Conservation (phyloP, 495 filamentous ascomycete species). For the Xylaria cubensis region DNA sequence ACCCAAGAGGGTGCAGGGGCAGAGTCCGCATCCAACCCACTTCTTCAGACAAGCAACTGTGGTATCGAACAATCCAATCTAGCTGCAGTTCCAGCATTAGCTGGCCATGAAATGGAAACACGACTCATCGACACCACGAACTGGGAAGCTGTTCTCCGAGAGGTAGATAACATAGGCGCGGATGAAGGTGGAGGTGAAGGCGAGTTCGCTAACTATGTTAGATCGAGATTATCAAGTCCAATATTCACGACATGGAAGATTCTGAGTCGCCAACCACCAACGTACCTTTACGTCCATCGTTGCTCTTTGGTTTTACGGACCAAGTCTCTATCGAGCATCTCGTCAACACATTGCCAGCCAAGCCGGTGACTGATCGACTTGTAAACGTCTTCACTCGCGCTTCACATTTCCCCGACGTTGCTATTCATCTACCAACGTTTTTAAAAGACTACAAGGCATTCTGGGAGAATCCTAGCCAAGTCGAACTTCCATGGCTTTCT, state of each 20-base stretch:
- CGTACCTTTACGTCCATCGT: neutral
- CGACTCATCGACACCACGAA: neutral
- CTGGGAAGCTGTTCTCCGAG: slow-evolving; percentile 5
- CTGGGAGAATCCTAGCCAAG: neutral
- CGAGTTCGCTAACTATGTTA: neutral
- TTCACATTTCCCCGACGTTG: neutral
- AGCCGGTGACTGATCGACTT: neutral
- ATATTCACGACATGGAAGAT: neutral
- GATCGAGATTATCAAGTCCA: slow-evolving; percentile 4
- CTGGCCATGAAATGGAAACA: neutral
- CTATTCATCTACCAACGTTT: neutral
- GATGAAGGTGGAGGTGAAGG: neutral
- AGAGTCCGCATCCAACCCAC: neutral
- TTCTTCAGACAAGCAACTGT: neutral
- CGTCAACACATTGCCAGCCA: neutral
- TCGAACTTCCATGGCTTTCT: neutral
- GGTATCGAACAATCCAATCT: neutral
- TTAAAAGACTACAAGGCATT: neutral
- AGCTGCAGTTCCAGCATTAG: neutral
- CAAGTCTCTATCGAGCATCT: neutral
- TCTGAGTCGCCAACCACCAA: neutral
- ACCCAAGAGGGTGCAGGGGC: neutral
- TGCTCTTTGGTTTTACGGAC: neutral
- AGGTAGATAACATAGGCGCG: neutral
- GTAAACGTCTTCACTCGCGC: neutral